phyloP scores from a whole-genome alignment of 192 early-diverging fungal genomes.

The Entrophospora sp. region DNA sequence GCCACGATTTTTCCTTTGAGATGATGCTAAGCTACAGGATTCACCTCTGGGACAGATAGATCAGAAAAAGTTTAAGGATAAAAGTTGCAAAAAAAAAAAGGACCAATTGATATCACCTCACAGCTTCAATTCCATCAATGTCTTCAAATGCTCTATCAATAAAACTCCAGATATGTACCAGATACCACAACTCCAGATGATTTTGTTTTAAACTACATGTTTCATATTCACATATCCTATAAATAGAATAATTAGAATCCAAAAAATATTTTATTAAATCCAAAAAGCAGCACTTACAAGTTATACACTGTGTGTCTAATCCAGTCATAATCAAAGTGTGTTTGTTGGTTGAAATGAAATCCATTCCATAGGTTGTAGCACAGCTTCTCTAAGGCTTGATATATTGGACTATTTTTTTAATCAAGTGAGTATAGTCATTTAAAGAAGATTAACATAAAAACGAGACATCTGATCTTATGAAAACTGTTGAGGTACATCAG shows the following conservation, averaged over 20 bases:
- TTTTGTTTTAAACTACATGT: background rate
- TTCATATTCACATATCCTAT: slow-evolving; percentile 6
- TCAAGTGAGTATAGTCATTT: background rate
- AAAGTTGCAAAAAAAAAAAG: background rate
- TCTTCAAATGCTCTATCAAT: slow-evolving; percentile 23
- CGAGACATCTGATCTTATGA: background rate
- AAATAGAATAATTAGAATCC: background rate
- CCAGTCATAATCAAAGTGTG: background rate
- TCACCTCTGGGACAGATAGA: background rate
- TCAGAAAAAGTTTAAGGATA: background rate
- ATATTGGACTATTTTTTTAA: background rate
- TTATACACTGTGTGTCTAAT: too few species aligned
- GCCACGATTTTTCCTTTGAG: slow-evolving; percentile 4
- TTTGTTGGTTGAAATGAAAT: background rate
- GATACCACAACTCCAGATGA: slow-evolving; percentile 15
- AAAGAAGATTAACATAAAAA: background rate
- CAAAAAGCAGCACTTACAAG: too few species aligned
- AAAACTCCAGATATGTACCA: slow-evolving; percentile 22
- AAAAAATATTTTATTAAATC: background rate
- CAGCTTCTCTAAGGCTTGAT: background rate
- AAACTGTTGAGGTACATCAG: background rate
- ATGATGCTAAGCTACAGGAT: slow-evolving; percentile 1
- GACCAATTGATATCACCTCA: slow-evolving; percentile 11
- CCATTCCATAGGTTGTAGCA: background rate
- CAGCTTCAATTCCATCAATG: slow-evolving; percentile 16